These are phyloP conservation scores for Carnegiea gigantea DNA, from an alignment of 179 eudicot species.

Conservation along the genomic window DNA sequence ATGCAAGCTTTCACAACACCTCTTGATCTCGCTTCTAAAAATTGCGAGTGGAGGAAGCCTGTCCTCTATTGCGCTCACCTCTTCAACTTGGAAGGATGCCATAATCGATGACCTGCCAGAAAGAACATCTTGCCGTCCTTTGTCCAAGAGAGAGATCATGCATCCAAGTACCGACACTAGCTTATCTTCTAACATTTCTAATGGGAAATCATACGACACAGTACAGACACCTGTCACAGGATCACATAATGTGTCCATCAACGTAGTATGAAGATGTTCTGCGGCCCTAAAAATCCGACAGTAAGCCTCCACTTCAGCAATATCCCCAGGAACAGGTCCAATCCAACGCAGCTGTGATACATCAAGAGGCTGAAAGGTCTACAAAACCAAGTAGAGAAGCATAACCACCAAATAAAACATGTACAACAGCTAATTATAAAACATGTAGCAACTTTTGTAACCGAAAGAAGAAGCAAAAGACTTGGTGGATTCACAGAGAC, in stretches of 20 bases:
- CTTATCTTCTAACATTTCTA: constrained; percentile 77
- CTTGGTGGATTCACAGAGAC: background rate
- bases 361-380: constrained; percentile 57
- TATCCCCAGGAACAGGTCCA: constrained; percentile 97
- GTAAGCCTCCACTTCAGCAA: constrained; percentile 96
- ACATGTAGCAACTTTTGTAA: background rate
- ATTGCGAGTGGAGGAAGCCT: constrained; percentile 83
- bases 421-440: background rate
- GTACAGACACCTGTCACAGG: constrained; percentile 88
- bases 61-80: constrained; percentile 49
- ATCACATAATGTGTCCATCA: constrained; percentile 86
- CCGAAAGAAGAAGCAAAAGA: background rate
- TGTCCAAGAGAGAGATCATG: constrained; percentile 86
- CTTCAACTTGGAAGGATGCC: constrained; percentile 49
- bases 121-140: constrained; percentile 87
- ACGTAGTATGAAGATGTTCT: constrained; percentile 66
- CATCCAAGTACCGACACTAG: constrained; percentile 95
- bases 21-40: constrained; percentile 88
- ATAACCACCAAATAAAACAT: background rate
- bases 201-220: constrained; percentile 70
- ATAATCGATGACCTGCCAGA: constrained; percentile 73
- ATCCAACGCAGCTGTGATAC: constrained; percentile 64
- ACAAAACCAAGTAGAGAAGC: constrained; percentile 24
- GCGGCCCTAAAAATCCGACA: constrained; percentile 96
- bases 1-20: constrained; percentile 95